Evolutionary conservation across 306 rosid species (phyloP).

Genomic region (Parietaria judaica): DNA sequence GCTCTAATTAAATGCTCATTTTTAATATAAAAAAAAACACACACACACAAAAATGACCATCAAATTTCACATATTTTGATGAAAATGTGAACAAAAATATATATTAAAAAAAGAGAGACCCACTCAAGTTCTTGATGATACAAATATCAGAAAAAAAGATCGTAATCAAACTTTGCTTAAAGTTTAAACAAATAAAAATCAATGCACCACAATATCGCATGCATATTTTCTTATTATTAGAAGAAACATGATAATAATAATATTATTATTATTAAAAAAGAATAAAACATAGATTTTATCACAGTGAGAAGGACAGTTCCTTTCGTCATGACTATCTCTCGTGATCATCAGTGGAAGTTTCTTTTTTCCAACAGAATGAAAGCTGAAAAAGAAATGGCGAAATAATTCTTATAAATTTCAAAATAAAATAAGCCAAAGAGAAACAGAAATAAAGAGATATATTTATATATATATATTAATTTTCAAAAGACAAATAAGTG

Average conservation of each 20-base stretch:
- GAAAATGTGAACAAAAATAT: not conserved
- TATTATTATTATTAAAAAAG: not conserved
- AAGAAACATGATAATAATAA: not conserved
- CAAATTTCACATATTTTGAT: not conserved
- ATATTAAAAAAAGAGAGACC: not conserved
- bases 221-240: not conserved
- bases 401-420: not conserved
- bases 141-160: not conserved
- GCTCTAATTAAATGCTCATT: too few relatives aligned
- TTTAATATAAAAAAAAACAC: not conserved
- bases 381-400: not conserved
- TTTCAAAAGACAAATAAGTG: not conserved
- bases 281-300: slow-evolving; percentile 4
- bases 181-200: not conserved
- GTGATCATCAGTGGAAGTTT: slow-evolving; percentile 6
- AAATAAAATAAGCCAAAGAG: not conserved
- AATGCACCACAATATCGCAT: not conserved
- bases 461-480: too few relatives aligned
- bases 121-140: slow-evolving; percentile 1
- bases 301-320: slow-evolving; percentile 12
- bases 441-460: slow-evolving; percentile 7
- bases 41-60: not conserved
- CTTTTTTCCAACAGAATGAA: slow-evolving; percentile 15
- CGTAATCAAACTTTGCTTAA: slow-evolving; percentile 1
- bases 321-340: slow-evolving; percentile 9